Evolutionary conservation across 2,329 filamentous ascomycete genomes (phyloP), one percentile per base, ranked within the genome.

Genomic region (Pleurostoma richardsiae): DNA sequence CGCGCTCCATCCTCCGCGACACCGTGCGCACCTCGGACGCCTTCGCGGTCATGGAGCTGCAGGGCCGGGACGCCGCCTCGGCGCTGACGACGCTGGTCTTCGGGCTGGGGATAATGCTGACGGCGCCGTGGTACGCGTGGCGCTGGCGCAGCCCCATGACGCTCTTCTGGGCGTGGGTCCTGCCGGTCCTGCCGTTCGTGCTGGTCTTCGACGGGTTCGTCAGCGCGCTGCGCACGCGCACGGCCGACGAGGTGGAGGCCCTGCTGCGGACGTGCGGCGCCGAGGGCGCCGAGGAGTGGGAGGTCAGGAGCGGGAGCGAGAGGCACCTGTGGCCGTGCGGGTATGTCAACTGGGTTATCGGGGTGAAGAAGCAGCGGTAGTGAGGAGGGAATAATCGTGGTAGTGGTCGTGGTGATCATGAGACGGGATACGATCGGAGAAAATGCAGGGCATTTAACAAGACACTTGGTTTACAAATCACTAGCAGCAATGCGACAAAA

Each of bases 1-100:
- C 83, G 1, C 66, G 61, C 29, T 70, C 72, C 6, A 84, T 89
- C 30, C 61, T 91, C 30, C 71, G 70, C 44, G 82, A 86, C 59
- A 85, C 83, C 0, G 63, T 88, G 36, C 71, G 79, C 54, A 86
- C 79, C 0, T 77, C 79, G 44, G 76, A 86, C 51, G 85, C 79
- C 0, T 84, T 89, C 55, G 83, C 76, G 6, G 86, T 90, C 49
- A 82, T 90, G 51, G 86, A 90, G 65, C 73, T 90, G n/a, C 85
- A 89, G 62, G 82, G 85, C 54, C 79, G 86, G 30, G 72, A 71
- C 11, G 52, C 82, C 2, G 62, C 71, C 3, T 77, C 80, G 31
- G 62, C 85, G 39, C 50, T 84, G 27, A 73, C 76, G 4, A 70
- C 78, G 40, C 64, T 76, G 33, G 54, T 77, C 8, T 70, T 84